Evolutionary conservation across 805 yeast genomes (phyloP).

Genomic region (Suhomyces emberorum): DNA sequence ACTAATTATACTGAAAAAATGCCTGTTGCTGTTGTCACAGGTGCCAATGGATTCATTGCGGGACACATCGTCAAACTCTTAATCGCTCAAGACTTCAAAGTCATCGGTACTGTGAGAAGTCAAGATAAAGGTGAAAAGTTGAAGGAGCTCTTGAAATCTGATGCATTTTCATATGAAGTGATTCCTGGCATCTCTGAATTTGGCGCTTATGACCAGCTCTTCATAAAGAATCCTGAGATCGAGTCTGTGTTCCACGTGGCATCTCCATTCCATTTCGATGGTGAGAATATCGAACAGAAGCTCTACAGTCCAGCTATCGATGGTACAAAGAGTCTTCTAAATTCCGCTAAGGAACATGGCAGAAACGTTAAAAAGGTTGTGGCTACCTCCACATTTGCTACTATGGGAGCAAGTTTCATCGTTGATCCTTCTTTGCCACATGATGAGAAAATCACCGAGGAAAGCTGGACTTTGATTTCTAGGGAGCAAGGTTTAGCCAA

Average conservation of each 20-base stretch:
- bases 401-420: too few species aligned
- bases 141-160: constrained; percentile 7
- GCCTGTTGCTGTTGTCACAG: constrained; percentile 41
- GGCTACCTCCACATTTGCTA: constrained; percentile 24
- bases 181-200: constrained; percentile 19
- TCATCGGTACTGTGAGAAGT: constrained; percentile 46
- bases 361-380: constrained; percentile 18
- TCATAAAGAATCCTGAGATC: constrained; percentile 25
- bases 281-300: constrained; percentile 17
- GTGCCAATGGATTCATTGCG: constrained; percentile 54
- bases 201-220: constrained; percentile 28
- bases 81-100: constrained; percentile 36
- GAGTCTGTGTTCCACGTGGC: constrained; percentile 31
- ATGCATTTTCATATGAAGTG: constrained; percentile 21
- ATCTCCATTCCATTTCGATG: constrained; percentile 25
- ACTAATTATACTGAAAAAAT: too few species aligned
- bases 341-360: constrained; percentile 17
- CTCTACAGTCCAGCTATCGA: constrained; percentile 26
- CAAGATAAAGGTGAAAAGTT: constrained; percentile 33
- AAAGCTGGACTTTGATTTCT: constrained; percentile 52
- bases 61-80: constrained; percentile 40
- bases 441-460: constrained; percentile 38
- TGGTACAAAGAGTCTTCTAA: constrained; percentile 27
- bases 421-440: too few species aligned
- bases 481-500: constrained; percentile 45